Percentiles rank a stretch among this genome's conserved stretches.
These are phyloP conservation scores for Skeletonema costatum DNA, from an alignment of 108 stramenopile genomes.

Conservation along the genomic window DNA sequence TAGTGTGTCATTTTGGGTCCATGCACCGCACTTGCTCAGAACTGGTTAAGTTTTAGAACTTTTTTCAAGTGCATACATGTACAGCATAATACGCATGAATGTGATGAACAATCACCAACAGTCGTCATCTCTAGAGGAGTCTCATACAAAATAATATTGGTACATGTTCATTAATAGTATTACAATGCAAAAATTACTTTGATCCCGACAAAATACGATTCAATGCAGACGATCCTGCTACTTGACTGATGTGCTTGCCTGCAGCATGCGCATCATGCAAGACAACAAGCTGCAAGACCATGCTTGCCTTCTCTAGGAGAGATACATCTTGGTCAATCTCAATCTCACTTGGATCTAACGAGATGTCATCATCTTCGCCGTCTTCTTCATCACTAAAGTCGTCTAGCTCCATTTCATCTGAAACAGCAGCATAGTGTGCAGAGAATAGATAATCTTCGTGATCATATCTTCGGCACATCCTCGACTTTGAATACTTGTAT, in stretches of 20 bases:
- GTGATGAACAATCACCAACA: too few relatives aligned
- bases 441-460: conserved; percentile 6
- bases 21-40: too few relatives aligned
- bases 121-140: too few relatives aligned
- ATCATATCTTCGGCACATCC: conserved; percentile 9
- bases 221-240: neutral
- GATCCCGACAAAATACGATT: neutral
- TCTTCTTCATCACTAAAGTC: conserved; percentile 5
- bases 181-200: neutral
- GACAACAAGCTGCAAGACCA: conserved; percentile 33
- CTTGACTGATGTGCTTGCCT: conserved; percentile 1
- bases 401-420: conserved; percentile 10
- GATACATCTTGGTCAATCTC: conserved; percentile 19
- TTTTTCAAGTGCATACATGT: too few relatives aligned
- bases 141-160: too few relatives aligned
- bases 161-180: neutral
- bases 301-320: conserved; percentile 27
- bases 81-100: too few relatives aligned
- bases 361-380: conserved; percentile 6
- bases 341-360: conserved; percentile 10
- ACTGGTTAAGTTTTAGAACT: too few relatives aligned
- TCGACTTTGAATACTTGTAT: conserved; percentile 37
- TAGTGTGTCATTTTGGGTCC: too few relatives aligned
- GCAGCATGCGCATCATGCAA: conserved; percentile 6
- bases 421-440: conserved; percentile 7